Base-by-base conservation (phyloP, 768 basidiomycete species). In the Trametes coccinea region DNA sequence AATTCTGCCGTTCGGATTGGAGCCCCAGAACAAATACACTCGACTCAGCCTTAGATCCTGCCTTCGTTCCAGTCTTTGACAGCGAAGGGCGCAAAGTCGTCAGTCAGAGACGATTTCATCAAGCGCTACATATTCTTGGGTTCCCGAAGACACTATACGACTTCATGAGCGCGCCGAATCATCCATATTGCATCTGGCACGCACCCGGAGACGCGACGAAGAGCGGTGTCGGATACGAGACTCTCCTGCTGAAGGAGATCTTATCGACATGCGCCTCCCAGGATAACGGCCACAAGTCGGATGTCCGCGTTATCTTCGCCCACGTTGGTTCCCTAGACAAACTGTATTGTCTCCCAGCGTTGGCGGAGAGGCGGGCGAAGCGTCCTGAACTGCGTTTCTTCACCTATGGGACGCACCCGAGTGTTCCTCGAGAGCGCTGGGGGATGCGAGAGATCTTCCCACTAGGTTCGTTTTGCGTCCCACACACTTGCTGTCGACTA, bases 361-460 rank as follows among this genome's bases (percentile, higher is more conserved):
- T 90, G 34, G 77, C 76, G 9, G 77, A 81, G 31, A 78, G 84
- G 54, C 73, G 83, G 17, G 71, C 68, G 30, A 78, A 80, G 22
- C 71, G 72, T 3, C 73, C 77, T 31, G 79, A 83, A 43, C 68
- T 83, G 6, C 84, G 81, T 37, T 90, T 91, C 65, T 84, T 84
- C 68, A 82, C 82, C 0, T 93, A 87, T 74, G 90, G 90, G 0
- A 82, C 86, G 10, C 83, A 89, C 71, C 72, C 81, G 31, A 77
- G 70, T 16, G 73, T 88, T 13, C 71, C 78, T n/a, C 79, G 77
- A 16, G 70, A 76, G 5, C 72, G 77, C 34, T 89, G 87, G 88
- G 82, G 81, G n/a, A 66, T 90, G 7, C 78, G 80, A 34, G 86
- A 87, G 63, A 81, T 92, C 10, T 91, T 83, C 67, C 87, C 87